These are phyloP conservation scores for Xanthoconium stramineum DNA, from an alignment of 768 basidiomycete species.

Conservation along the genomic window DNA sequence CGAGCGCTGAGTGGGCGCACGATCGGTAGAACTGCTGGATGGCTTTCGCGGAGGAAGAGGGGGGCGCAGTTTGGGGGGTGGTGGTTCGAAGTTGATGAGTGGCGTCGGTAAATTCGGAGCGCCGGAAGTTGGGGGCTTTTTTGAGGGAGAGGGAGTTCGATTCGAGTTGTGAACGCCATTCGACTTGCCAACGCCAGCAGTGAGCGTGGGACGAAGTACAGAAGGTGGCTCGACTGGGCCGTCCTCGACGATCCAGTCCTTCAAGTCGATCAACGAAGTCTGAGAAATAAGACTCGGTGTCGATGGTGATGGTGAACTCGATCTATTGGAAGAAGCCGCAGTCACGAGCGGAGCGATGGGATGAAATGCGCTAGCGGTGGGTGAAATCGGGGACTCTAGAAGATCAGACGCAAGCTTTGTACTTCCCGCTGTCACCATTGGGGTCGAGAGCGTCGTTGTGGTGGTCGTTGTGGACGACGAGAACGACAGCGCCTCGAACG, in stretches of 20 bases:
- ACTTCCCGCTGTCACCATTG: background rate
- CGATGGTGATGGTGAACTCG: conserved; percentile 47
- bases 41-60: conserved; percentile 68
- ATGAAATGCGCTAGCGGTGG: conserved; percentile 40
- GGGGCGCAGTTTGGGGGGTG: conserved; percentile 45
- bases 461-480: conserved; percentile 23
- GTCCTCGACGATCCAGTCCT: conserved; percentile 72
- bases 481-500: conserved; percentile 56
- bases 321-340: conserved; percentile 18
- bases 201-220: conserved; percentile 8
- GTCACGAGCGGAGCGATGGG: conserved; percentile 40
- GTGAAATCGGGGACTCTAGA: conserved; percentile 52
- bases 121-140: conserved; percentile 4
- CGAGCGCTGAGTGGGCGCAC: conserved; percentile 31
- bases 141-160: conserved; percentile 24
- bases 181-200: conserved; percentile 5
- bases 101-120: conserved; percentile 31
- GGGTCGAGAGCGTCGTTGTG: conserved; percentile 3
- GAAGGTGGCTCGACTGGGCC: conserved; percentile 36
- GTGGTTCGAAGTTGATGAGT: conserved; percentile 55
- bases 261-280: conserved; percentile 66
- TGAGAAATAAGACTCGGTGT: conserved; percentile 40
- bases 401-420: conserved; percentile 22
- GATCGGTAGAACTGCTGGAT: conserved; percentile 47
- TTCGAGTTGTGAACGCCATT: conserved; percentile 21